Evolutionary conservation across 2,329 filamentous ascomycete genomes (phyloP).

Genomic region (Cytospora mali): DNA sequence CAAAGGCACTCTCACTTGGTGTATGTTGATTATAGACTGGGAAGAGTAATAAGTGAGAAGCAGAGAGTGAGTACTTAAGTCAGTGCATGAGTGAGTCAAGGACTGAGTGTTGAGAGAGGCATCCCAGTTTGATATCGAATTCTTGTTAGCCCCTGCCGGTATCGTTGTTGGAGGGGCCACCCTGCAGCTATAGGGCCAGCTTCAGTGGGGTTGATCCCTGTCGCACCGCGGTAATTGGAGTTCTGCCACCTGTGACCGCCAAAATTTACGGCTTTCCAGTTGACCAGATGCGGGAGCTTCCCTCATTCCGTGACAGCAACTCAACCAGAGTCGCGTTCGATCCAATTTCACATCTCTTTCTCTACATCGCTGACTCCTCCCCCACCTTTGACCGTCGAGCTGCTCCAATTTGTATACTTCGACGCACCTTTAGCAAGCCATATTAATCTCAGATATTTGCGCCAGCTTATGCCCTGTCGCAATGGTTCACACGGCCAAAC

Average conservation of each 20-base stretch:
- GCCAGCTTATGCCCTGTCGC: not conserved
- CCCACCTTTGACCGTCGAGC: not conserved
- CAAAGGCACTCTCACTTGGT: not conserved
- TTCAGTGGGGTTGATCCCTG: constrained; percentile 18
- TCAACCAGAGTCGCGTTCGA: not conserved
- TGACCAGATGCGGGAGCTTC: not conserved
- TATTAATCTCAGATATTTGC: not conserved
- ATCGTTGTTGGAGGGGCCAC: constrained; percentile 23
- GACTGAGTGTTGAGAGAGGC: not conserved
- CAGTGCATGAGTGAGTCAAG: constrained; percentile 17
- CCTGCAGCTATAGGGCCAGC: constrained; percentile 11
- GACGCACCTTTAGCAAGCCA: not conserved
- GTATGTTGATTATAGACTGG: not conserved
- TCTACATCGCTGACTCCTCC: not conserved
- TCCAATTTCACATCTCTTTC: not conserved
- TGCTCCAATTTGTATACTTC: not conserved
- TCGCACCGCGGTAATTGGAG: constrained; percentile 7
- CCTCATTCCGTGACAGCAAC: not conserved
- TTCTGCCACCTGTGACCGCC: constrained; percentile 37
- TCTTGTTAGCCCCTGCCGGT: constrained; percentile 17
- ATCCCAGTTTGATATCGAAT: constrained; percentile 21
- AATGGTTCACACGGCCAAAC: constrained; percentile 28
- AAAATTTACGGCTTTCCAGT: constrained; percentile 29
- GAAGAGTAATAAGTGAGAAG: not conserved
- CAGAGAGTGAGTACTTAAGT: not conserved